These are phyloP conservation scores for Colletotrichum sansevieriae DNA, from an alignment of 2,329 filamentous ascomycete genomes.

Conservation along the genomic window DNA sequence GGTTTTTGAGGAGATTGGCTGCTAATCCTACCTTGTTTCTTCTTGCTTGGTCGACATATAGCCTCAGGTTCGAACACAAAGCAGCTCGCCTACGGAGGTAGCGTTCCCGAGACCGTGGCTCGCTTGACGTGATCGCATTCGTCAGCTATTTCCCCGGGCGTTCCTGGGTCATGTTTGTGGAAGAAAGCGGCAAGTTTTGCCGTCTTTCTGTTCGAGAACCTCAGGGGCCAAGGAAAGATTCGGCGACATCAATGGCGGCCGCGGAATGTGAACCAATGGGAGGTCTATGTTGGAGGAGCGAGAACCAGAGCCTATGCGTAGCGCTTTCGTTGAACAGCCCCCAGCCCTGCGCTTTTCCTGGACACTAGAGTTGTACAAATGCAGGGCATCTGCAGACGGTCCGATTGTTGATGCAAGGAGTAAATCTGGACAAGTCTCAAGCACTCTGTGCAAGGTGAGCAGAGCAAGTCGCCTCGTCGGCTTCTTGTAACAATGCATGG, in stretches of 20 bases:
- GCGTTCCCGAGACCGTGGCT: constrained; percentile 20
- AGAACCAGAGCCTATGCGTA: background rate
- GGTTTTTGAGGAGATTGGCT: constrained; percentile 16
- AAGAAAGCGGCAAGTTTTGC: constrained; percentile 17
- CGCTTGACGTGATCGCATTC: constrained; percentile 10
- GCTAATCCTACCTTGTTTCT: background rate
- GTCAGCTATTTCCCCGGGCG: background rate
- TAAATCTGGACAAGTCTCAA: too few relatives aligned
- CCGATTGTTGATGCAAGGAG: too few relatives aligned
- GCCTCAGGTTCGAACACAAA: constrained; percentile 3
- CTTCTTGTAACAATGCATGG: too few relatives aligned
- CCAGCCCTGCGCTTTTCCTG: too few relatives aligned
- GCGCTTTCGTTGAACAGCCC: background rate
- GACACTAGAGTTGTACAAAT: too few relatives aligned
- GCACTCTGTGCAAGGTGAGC: too few relatives aligned
- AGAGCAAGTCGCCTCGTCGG: too few relatives aligned
- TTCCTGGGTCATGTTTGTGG: background rate
- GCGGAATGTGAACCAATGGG: background rate
- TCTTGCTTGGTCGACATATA: constrained; percentile 13
- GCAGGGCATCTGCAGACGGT: too few relatives aligned
- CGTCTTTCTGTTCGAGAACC: background rate
- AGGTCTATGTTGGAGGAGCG: background rate
- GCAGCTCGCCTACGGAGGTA: constrained; percentile 9
- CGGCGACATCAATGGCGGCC: constrained; percentile 4
- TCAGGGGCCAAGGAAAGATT: background rate